A percentile compares a stretch with the other conserved stretches of the same genome.
These are phyloP conservation scores for Candida takata DNA, from an alignment of 805 yeast genomes.

Conservation along the genomic window DNA sequence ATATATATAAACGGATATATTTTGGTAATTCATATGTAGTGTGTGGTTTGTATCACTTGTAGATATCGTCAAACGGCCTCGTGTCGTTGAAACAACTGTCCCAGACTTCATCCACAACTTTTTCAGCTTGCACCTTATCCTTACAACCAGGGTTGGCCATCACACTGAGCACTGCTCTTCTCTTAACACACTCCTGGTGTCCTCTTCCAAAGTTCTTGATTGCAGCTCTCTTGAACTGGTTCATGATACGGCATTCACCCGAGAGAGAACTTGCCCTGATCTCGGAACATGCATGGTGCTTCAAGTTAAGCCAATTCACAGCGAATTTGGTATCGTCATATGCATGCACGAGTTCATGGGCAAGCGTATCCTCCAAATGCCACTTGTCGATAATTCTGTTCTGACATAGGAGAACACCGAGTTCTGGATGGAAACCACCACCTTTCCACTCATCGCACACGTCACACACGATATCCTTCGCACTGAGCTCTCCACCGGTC, in stretches of 20 bases:
- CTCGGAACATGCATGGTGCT: slow-evolving; percentile 96
- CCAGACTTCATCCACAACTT: slow-evolving; percentile 83
- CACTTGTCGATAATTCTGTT: slow-evolving; percentile 61
- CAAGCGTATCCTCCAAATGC: slow-evolving; percentile 83
- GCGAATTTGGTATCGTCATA: slow-evolving; percentile 86
- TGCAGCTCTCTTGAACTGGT: slow-evolving; percentile 53
- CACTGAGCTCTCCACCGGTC: slow-evolving; percentile 40
- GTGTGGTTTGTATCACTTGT: slow-evolving; percentile 32
- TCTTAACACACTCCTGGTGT: slow-evolving; percentile 83
- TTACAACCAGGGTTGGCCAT: slow-evolving; percentile 80
- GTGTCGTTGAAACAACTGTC: slow-evolving; percentile 91
- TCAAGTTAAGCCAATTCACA: slow-evolving; percentile 76
- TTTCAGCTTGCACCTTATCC: slow-evolving; percentile 63
- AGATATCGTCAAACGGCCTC: slow-evolving; percentile 90
- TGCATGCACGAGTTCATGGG: slow-evolving; percentile 92
- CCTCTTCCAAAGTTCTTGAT: slow-evolving; percentile 58
- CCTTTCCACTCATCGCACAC: slow-evolving; percentile 75
- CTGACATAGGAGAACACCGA: slow-evolving; percentile 82
- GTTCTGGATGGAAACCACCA: slow-evolving; percentile 91
- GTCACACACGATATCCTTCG: slow-evolving; percentile 63
- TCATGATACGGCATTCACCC: slow-evolving; percentile 91
- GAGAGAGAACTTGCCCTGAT: slow-evolving; percentile 87
- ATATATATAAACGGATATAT: background rate
- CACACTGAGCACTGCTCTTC: slow-evolving; percentile 84
- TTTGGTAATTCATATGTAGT: no score